Conservation (phyloP, 176 grass and related monocot species). For the Aegilops sharonensis region DNA sequence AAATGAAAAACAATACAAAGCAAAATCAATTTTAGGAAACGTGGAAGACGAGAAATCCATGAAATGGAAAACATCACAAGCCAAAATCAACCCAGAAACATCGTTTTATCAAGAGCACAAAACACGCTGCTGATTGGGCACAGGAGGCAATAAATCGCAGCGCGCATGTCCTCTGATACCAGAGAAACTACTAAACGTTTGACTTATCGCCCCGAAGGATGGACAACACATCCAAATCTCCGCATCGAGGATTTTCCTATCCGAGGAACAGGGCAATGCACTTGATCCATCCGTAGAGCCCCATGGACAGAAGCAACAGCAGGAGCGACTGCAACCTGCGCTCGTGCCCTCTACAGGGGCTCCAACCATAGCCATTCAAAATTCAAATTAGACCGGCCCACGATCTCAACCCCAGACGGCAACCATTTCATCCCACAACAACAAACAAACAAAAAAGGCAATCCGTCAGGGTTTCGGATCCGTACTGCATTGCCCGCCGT, state of each 20-base stretch:
- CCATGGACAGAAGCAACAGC: neutral
- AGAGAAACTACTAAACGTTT: neutral
- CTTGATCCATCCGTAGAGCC: neutral
- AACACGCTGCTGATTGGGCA: neutral
- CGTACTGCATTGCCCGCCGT: conserved; percentile 31
- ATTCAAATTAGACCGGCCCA: neutral
- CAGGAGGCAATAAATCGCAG: neutral
- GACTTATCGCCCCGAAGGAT: neutral
- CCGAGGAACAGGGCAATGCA: neutral
- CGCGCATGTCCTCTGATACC: neutral
- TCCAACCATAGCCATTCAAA: neutral
- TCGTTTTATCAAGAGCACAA: neutral
- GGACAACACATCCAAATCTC: neutral
- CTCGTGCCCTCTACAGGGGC: neutral
- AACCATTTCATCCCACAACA: too few species aligned
- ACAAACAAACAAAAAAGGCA: neutral
- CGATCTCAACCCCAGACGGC: neutral
- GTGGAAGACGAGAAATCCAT: neutral
- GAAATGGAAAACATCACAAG: neutral
- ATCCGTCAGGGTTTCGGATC: neutral
- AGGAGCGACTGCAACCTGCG: neutral
- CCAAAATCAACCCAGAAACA: neutral
- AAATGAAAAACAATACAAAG: neutral
- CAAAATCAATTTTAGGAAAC: neutral
- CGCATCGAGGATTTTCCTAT: neutral